These are phyloP conservation scores for Wickerhamomyces silvicola DNA, from an alignment of 805 yeast species.

Conservation along the genomic window DNA sequence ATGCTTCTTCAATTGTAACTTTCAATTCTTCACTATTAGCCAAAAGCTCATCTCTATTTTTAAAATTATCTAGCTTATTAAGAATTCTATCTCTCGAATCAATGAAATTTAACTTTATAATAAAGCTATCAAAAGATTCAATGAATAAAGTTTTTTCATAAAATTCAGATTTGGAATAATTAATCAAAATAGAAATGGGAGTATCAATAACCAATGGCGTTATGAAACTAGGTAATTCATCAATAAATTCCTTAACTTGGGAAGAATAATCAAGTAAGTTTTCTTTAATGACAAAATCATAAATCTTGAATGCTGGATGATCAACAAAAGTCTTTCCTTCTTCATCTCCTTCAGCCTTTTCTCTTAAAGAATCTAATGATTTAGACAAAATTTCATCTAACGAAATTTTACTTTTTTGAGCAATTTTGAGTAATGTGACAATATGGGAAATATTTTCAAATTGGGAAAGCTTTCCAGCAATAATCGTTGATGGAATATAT, in stretches of 20 bases:
- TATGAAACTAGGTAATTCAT: constrained; percentile 28
- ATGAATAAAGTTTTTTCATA: constrained; percentile 15
- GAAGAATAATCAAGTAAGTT: constrained; percentile 16
- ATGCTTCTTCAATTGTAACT: constrained; percentile 16
- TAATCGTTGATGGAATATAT: constrained; percentile 9
- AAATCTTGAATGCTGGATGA: constrained; percentile 23
- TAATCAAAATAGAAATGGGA: constrained; percentile 27
- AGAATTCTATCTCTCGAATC: constrained; percentile 22
- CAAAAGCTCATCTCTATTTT: constrained; percentile 19
- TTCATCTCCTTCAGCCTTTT: constrained; percentile 15
- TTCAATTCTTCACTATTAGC: constrained; percentile 14
- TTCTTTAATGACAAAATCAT: constrained; percentile 21
- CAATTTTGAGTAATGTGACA: constrained; percentile 9
- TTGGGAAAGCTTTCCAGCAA: constrained; percentile 3
- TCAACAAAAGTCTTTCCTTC: constrained; percentile 11
- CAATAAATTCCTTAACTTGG: constrained; percentile 28
- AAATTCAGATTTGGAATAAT: constrained; percentile 25
- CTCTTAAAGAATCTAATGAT: constrained; percentile 15
- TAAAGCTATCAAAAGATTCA: constrained; percentile 28
- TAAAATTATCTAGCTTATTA: constrained; percentile 26
- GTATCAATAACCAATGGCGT: constrained; percentile 23
- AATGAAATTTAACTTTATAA: constrained; percentile 14
- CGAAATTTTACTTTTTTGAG: constrained; percentile 2
- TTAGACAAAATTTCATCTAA: constrained; percentile 12
- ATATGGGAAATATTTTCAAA: not conserved